These are phyloP conservation scores for Syzygium syzygioides DNA, from an alignment of 441 rosid species.

Conservation along the genomic window DNA sequence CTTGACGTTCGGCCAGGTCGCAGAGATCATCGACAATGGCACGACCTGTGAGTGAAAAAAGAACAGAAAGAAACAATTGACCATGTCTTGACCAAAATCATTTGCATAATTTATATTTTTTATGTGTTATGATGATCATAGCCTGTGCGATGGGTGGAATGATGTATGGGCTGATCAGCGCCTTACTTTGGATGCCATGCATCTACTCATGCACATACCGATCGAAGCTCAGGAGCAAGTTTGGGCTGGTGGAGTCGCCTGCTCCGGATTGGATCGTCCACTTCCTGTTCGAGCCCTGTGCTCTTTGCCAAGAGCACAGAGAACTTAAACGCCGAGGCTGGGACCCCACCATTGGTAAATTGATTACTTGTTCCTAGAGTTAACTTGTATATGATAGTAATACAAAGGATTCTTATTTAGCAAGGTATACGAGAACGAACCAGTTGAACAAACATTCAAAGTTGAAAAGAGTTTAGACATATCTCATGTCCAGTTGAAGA, in stretches of 20 bases:
- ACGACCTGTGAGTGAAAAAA: conserved; percentile 26
- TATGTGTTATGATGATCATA: not conserved
- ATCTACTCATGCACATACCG: conserved; percentile 46
- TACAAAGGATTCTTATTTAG: not conserved
- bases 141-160: conserved; percentile 45
- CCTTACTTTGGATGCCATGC: conserved; percentile 36
- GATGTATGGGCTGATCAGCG: conserved; percentile 30
- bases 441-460: not conserved
- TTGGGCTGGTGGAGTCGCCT: conserved; percentile 52
- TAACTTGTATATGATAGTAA: not conserved
- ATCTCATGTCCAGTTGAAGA: not conserved
- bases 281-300: conserved; percentile 47
- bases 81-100: not conserved
- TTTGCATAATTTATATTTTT: not conserved
- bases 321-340: conserved; percentile 49
- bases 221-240: conserved; percentile 43
- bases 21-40: conserved; percentile 37
- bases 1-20: conserved; percentile 41
- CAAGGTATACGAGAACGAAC: not conserved
- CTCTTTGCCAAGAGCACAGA: conserved; percentile 64
- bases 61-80: not conserved
- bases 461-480: not conserved
- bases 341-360: conserved; percentile 58
- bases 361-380: not conserved
- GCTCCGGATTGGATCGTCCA: conserved; percentile 72